These are phyloP conservation scores for Mortierella claussenii DNA, from an alignment of 192 early-diverging fungal genomes.

Conservation along the genomic window DNA sequence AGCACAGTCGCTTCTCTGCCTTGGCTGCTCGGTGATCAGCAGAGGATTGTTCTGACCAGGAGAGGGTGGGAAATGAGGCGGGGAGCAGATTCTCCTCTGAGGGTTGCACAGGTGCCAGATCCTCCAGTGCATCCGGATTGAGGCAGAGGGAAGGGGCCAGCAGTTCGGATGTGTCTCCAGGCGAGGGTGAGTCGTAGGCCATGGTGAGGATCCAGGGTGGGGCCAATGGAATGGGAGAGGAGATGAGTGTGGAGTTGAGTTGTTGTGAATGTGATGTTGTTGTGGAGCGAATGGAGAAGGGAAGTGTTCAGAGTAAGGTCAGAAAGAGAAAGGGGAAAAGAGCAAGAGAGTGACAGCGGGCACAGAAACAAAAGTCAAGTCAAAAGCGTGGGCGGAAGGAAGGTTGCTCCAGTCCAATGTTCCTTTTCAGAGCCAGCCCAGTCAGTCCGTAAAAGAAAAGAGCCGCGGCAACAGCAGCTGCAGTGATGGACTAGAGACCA, in stretches of 20 bases:
- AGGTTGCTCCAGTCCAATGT: too few species aligned
- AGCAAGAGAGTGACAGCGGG: too few species aligned
- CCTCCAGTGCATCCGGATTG: conserved; percentile 48
- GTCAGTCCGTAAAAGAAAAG: too few species aligned
- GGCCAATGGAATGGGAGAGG: background rate
- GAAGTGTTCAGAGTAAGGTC: too few species aligned
- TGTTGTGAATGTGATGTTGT: too few species aligned
- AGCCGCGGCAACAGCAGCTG: too few species aligned
- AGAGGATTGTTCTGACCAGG: conserved; percentile 48
- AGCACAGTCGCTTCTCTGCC: conserved; percentile 57
- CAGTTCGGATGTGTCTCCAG: conserved; percentile 44
- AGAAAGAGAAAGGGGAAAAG: too few species aligned
- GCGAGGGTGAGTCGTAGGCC: conserved; percentile 53
- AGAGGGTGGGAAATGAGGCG: conserved; percentile 29
- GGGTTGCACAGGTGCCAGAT: conserved; percentile 48
- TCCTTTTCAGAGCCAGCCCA: too few species aligned
- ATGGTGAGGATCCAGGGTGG: conserved; percentile 1
- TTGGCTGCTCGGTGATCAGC: conserved; percentile 43
- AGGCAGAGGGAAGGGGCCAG: conserved; percentile 48
- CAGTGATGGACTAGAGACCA: too few species aligned
- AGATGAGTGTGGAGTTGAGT: background rate
- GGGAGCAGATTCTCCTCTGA: conserved; percentile 31
- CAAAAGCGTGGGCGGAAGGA: too few species aligned
- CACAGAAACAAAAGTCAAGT: too few species aligned
- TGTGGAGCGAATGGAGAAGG: too few species aligned